Base-by-base conservation (phyloP, 2,329 filamentous ascomycete species). In the Epichloe gansuensis region DNA sequence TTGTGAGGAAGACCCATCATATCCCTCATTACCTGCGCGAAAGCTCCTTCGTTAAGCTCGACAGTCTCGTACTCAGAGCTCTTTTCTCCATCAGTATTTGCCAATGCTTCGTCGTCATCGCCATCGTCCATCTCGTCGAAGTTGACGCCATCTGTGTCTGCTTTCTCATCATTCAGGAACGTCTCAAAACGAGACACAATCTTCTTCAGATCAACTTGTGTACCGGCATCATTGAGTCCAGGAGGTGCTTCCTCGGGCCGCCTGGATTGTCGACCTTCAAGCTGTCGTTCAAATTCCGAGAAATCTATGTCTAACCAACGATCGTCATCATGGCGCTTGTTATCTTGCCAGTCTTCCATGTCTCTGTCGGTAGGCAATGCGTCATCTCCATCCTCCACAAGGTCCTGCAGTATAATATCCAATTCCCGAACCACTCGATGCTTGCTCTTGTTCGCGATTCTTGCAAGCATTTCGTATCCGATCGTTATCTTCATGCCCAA, bases 181-280 rank as follows among this genome's bases (percentile, higher is more conserved):
- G 86, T 76, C 63, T 96, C 90, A 62, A 98, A 97, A n/a, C 89
- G 81, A 46, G 87, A 85, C 0, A 98, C 93, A 65, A 97, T 95
- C 63, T 91, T 91, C 51, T 86, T 83, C 23, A 98, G 73, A 63
- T 95, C 86, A 4, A 82, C 81, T 62, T 91, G 83, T 0, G 83
- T 80, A 25, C 74, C 74, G 4, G 77, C 72, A 63, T 90, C 82
- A 2, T 85, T 86, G 62, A 88, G 82, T 0, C 75, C 75, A n/a
- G 60, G 55, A 12, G 46, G 61, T 48, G 44, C 56, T 34, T 52
- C 68, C 51, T 74, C 66, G 1, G 70, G 64, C n/a, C 3, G 5
- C 7, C 69, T 68, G 45, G 72, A 25, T 31, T 58, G 58, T 46
- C 70, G 73, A 0, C 78, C 76, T 34, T 78, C 74, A 1, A 98